Percentiles rank a stretch among this genome's conserved stretches.
These are phyloP conservation scores for Isatis tinctoria DNA, from an alignment of 345 rosid species.

Conservation along the genomic window DNA sequence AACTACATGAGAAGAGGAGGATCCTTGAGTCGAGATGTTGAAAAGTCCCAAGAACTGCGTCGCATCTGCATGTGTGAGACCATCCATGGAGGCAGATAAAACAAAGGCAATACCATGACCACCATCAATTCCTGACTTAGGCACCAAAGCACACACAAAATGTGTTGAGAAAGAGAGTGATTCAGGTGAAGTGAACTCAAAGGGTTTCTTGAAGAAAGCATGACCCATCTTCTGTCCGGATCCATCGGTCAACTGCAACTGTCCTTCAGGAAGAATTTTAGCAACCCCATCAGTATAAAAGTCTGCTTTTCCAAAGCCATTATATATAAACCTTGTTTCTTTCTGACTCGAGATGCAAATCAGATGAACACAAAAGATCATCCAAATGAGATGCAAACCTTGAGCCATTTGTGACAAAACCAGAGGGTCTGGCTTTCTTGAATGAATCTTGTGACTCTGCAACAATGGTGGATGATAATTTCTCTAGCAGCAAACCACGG, in stretches of 20 bases:
- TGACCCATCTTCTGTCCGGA: constrained; percentile 33
- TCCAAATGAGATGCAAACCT: constrained; percentile 6
- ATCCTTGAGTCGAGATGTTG: constrained; percentile 35
- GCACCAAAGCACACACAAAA: constrained; percentile 41
- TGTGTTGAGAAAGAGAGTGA: constrained; percentile 36
- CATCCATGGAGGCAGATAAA: constrained; percentile 35
- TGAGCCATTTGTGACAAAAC: neutral
- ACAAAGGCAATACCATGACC: constrained; percentile 47
- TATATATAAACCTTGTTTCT: constrained; percentile 25
- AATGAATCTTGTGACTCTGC: constrained; percentile 4
- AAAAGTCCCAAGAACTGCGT: constrained; percentile 47
- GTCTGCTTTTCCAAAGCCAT: constrained; percentile 36
- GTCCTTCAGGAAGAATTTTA: constrained; percentile 34
- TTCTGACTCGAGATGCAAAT: constrained; percentile 28
- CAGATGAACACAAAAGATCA: constrained; percentile 18
- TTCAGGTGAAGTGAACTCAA: constrained; percentile 21
- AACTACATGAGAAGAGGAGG: constrained; percentile 40
- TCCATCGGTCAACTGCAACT: constrained; percentile 48
- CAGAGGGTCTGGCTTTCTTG: neutral
- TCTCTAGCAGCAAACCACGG: neutral
- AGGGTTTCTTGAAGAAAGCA: constrained; percentile 42
- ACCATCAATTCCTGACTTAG: constrained; percentile 16
- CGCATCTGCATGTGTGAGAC: constrained; percentile 17
- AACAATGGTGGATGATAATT: neutral
- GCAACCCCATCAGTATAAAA: constrained; percentile 40